A percentile compares a stretch with the other conserved stretches of the same genome.
Evolutionary conservation across 495 filamentous ascomycete genomes (phyloP).

Genomic region (Pseudevernia furfuracea): DNA sequence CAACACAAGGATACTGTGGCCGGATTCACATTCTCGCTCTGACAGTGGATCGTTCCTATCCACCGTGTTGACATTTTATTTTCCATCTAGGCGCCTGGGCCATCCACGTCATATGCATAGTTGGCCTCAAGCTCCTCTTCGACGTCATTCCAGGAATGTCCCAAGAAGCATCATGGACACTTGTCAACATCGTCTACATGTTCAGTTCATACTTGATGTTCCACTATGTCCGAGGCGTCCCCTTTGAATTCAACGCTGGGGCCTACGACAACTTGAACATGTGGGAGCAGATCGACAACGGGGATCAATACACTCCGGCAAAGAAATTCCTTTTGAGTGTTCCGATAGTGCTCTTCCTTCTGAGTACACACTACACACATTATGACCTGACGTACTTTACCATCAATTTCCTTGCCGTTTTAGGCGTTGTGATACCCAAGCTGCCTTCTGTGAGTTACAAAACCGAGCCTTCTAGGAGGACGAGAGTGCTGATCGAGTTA

Average conservation of each 20-base stretch:
- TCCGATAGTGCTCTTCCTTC: conserved; percentile 84
- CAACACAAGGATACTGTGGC: not conserved
- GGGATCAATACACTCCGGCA: conserved; percentile 94
- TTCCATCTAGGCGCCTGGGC: conserved; percentile 75
- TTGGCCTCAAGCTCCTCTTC: conserved; percentile 85
- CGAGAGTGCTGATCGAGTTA: conserved; percentile 19
- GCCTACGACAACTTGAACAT: conserved; percentile 99
- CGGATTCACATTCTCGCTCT: not conserved
- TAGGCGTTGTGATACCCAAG: conserved; percentile 92
- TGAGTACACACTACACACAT: conserved; percentile 98
- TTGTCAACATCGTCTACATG: conserved; percentile 99
- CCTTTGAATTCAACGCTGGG: conserved; percentile 98
- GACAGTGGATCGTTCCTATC: not conserved
- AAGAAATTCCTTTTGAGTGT: conserved; percentile 97
- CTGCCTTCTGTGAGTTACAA: conserved; percentile 70
- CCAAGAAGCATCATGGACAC: conserved; percentile 95
- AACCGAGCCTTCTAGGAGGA: conserved; percentile 17
- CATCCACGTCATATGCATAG: conserved; percentile 89
- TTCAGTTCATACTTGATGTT: conserved; percentile 98
- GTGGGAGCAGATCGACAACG: conserved; percentile 99
- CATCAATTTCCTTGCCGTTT: conserved; percentile 87
- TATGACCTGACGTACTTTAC: conserved; percentile 94
- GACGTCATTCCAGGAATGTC: conserved; percentile 90
- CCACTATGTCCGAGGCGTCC: conserved; percentile 94
- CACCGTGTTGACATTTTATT: conserved; percentile 1